Percentiles rank a stretch among this genome's conserved stretches.
phyloP scores from a whole-genome alignment of 2,329 filamentous ascomycete species.

The Curvularia verruculosa region DNA sequence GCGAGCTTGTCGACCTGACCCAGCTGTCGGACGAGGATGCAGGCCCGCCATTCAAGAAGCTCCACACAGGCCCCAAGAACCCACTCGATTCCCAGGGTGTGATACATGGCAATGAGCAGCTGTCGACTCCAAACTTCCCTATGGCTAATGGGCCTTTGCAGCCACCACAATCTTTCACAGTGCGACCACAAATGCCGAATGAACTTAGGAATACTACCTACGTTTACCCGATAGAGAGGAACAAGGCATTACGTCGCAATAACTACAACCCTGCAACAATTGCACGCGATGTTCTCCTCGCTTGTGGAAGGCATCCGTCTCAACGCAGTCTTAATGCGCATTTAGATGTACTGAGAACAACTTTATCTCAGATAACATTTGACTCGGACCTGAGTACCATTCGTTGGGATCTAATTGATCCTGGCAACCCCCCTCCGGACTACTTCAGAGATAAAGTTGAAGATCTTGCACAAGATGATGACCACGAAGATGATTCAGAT shows the following conservation, averaged over 20 bases:
- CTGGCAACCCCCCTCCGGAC: constrained; percentile 54
- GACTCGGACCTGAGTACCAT: constrained; percentile 63
- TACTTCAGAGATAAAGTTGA: constrained; percentile 39
- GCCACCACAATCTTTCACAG: constrained; percentile 14
- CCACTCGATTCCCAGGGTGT: constrained; percentile 15
- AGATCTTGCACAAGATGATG: constrained; percentile 39
- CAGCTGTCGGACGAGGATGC: constrained; percentile 53
- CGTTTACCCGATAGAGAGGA: constrained; percentile 55
- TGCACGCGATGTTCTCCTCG: constrained; percentile 67
- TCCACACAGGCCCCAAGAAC: constrained; percentile 21
- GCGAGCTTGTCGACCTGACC: constrained; percentile 61
- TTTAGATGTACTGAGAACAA: constrained; percentile 56
- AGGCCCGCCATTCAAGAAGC: constrained; percentile 46
- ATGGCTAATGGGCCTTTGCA: constrained; percentile 21
- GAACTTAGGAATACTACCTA: constrained; percentile 36
- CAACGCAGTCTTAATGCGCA: constrained; percentile 66
- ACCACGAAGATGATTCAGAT: constrained; percentile 45
- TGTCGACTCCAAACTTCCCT: constrained; percentile 32
- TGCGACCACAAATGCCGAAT: constrained; percentile 14
- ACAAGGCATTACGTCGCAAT: constrained; percentile 56
- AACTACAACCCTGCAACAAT: constrained; percentile 67
- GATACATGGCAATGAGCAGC: constrained; percentile 23
- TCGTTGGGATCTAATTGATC: constrained; percentile 67
- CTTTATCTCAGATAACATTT: constrained; percentile 52
- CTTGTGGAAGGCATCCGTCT: constrained; percentile 65